Conservation (phyloP, 129 eudicot species). For the Gnaphalium uliginosum region DNA sequence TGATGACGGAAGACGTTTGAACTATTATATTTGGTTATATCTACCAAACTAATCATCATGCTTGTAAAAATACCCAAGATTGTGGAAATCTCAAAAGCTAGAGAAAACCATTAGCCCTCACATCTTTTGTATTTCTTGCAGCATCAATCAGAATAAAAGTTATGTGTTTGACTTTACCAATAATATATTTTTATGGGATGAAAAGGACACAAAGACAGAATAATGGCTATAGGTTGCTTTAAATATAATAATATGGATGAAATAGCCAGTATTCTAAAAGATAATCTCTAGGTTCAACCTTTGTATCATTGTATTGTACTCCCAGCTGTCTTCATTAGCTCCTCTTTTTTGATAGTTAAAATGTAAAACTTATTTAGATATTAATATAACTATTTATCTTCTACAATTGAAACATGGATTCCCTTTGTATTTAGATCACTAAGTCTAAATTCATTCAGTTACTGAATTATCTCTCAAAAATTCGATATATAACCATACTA, state of each 20-base stretch:
- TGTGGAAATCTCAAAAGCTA: not conserved
- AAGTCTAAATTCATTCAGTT: not conserved
- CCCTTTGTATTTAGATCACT: not conserved
- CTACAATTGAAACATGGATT: not conserved
- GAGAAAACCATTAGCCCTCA: not conserved
- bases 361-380: not conserved
- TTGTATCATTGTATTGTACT: not conserved
- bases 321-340: not conserved
- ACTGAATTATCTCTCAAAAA: not conserved
- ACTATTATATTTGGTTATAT: not conserved
- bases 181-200: not conserved
- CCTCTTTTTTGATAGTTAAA: not conserved
- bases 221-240: constrained; percentile 26
- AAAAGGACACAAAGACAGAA: not conserved
- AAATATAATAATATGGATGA: not conserved
- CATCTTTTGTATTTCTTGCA: constrained; percentile 3
- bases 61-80: not conserved
- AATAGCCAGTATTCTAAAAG: not conserved
- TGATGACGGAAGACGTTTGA: not conserved
- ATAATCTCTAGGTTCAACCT: not conserved
- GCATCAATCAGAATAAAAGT: not conserved
- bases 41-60: not conserved
- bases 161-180: constrained; percentile 11
- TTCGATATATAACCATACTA: not conserved
- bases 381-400: not conserved